Evolutionary conservation across 306 rosid genomes (phyloP), one percentile per base, ranked within the genome.

Genomic region (Rosa lucieae): DNA sequence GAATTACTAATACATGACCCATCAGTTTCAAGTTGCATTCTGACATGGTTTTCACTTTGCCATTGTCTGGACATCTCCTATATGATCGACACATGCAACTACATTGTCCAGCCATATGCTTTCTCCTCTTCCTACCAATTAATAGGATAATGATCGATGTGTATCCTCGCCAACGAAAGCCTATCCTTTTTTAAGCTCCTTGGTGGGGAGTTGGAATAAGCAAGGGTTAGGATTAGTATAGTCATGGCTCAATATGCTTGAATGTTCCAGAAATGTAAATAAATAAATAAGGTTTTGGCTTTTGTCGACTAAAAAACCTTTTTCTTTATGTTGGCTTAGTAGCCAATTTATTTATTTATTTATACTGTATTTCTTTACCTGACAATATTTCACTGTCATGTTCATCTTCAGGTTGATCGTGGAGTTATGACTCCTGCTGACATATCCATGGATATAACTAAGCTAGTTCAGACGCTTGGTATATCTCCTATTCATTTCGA

Each of bases 391-490:
- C 11, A 15, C 61, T 61, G 9, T 42, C 62, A 14, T 70, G 69
- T 72, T 26, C 73, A 77, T 44, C 65, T 76, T 78, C 89, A 92
- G 99, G 92, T 92, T 68, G 92, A 95, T 75, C 90, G 97, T 47
- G 99, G 94, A 20, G 97, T 92, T 26, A 89, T 77, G 84, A 91
- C 96, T 51, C 99, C 99, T 6, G 79, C 99, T 12, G 99, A 95
- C 88, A 92, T 90, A 87, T 95, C 98, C 56, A 92, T 95, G 99
- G 91, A 92, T 39, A 90, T 92, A 73, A 82, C 85, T 51, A 92
- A 86, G 82, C 85, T 95, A 86, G 81, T 89, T 83, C 87, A 82
- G 84, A 90, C 86, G 1, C 88, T 92, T 70, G 85, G 68, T 58
- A 65, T 87, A 68, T 35, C 82, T 83, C 99, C 97, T 12, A 76